Percentiles rank a stretch among this genome's conserved stretches.
Evolutionary conservation across 345 rosid genomes (phyloP).

Genomic region (Leavenworthia alabamica): DNA sequence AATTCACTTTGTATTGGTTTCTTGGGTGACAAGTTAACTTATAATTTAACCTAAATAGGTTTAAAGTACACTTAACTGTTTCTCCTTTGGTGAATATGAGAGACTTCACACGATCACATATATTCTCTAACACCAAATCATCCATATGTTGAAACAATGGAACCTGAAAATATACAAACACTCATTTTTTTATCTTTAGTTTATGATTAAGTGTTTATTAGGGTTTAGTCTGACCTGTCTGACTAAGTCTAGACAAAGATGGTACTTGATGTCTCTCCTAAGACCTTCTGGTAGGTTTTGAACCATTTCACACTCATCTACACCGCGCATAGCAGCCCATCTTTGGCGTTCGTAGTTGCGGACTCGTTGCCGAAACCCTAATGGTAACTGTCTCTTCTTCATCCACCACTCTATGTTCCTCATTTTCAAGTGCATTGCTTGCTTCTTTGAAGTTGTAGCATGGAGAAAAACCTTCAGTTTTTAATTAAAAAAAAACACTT

Average conservation of each 20-base stretch:
- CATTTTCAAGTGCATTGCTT: constrained; percentile 97
- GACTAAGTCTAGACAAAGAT: constrained; percentile 84
- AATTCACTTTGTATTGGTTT: too few species aligned
- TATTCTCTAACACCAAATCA: constrained; percentile 84
- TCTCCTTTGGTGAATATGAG: constrained; percentile 94
- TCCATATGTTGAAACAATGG: constrained; percentile 96
- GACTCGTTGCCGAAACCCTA: constrained; percentile 78
- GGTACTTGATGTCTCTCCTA: constrained; percentile 91
- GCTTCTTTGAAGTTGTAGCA: constrained; percentile 92
- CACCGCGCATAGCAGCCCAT: constrained; percentile 99
- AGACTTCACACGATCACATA: constrained; percentile 89
- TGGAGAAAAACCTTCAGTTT: constrained; percentile 66
- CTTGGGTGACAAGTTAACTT: too few species aligned
- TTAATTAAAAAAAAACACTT: background rate
- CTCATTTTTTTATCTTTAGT: background rate
- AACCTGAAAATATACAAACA: too few species aligned
- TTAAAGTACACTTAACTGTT: constrained; percentile 48
- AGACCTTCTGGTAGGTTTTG: constrained; percentile 86
- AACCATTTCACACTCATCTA: constrained; percentile 84
- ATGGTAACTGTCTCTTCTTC: constrained; percentile 79
- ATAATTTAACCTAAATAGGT: too few species aligned
- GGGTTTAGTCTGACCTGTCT: constrained; percentile 50
- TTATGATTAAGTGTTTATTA: background rate
- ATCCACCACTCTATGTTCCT: constrained; percentile 99
- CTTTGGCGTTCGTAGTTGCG: constrained; percentile 87